Evolutionary conservation across 2,329 filamentous ascomycete genomes (phyloP), one percentile per base, ranked within the genome.

Genomic region (Fusarium globosum): DNA sequence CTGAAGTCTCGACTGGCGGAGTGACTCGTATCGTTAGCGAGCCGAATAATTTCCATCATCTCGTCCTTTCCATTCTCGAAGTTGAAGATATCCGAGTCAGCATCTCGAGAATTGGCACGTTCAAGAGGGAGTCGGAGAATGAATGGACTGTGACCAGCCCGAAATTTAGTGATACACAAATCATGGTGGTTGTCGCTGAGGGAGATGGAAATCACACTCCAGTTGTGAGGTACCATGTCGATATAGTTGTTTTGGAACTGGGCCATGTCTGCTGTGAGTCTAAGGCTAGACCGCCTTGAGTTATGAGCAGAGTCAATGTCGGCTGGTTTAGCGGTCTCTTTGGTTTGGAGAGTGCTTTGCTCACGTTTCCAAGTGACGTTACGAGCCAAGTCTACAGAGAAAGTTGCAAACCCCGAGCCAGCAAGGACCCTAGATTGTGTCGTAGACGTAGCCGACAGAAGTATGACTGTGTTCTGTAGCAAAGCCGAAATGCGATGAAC

Each of bases 151-250:
- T 93, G 89, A 2, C 90, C 91, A 15, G 91, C 87, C 71, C 94
- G 91, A 39, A 97, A 90, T 77, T 94, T 94, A n/a, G 94, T 95
- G 71, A 98, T 91, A 75, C 94, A 95, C 9, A 99, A 88, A 79
- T 98, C 96, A 61, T 94, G 93, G 43, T 88, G 89, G 74, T 92
- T 92, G 60, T 97, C 93, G 78, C 93, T 96, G 21, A 99, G 83
- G 1, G 93, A 93, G 49, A 99, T 85, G 0, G 95, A 98, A 15
- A 99, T 85, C 4, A 95, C 93, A 52, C 91, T 94, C 96, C 96
- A 99, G 12, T 88, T 86, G 43, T 86, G 83, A 0, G 96, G 97
- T 11, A 99, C 90, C 56, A 96, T 92, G 78, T 98, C 93, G 57
- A 98, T 88, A 76, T 95, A 97, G 51, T 95, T 89, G 71, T 88